Evolutionary conservation across 2,329 filamentous ascomycete species (phyloP).

Genomic region (Penicillium nordicum): DNA sequence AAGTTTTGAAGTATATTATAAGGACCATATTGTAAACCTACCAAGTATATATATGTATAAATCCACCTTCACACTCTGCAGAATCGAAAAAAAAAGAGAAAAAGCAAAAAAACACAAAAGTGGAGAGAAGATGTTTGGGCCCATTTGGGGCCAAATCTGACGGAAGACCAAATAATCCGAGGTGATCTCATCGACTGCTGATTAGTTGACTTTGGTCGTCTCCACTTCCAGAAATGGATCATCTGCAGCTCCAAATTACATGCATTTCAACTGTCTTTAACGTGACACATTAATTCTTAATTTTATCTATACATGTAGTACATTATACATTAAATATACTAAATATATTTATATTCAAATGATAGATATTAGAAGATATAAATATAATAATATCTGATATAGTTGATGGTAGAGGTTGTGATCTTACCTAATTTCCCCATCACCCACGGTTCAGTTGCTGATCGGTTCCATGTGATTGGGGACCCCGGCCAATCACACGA

Average conservation of each 20-base stretch:
- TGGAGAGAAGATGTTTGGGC: background rate
- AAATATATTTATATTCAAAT: background rate
- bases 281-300: background rate
- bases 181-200: conserved; percentile 15
- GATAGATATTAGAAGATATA: too few relatives aligned
- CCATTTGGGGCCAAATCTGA: background rate
- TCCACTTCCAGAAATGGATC: background rate
- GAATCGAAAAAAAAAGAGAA: background rate
- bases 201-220: background rate
- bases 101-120: background rate
- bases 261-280: background rate
- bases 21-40: background rate
- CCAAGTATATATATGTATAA: background rate
- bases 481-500: background rate
- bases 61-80: background rate
- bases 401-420: background rate
- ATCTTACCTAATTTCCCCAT: background rate
- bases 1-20: too few relatives aligned
- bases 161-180: background rate
- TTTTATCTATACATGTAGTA: background rate
- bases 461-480: conserved; percentile 1
- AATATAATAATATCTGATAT: background rate
- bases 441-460: conserved; percentile 2
- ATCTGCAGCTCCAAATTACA: background rate
- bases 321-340: background rate